Conservation (phyloP, 768 basidiomycete species). For the Trametes cinnabarina region DNA sequence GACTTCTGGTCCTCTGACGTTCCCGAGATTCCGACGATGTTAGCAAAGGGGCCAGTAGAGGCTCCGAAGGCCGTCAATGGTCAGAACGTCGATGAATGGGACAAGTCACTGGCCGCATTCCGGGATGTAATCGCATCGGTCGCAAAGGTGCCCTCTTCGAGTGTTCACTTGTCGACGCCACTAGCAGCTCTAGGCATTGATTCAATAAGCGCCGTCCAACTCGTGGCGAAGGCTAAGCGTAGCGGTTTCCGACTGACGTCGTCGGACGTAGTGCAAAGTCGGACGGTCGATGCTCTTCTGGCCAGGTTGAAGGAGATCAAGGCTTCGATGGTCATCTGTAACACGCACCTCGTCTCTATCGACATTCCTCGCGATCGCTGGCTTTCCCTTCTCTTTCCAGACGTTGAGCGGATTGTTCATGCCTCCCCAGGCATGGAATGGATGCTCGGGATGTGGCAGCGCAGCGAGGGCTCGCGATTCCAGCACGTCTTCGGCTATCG, state of each 20-base stretch:
- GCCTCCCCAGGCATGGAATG: conserved; percentile 36
- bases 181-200: conserved; percentile 45
- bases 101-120: conserved; percentile 7
- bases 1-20: background rate
- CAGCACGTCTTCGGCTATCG: conserved; percentile 45
- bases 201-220: conserved; percentile 49
- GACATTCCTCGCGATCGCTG: conserved; percentile 8
- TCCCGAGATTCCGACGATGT: conserved; percentile 2
- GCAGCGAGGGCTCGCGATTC: conserved; percentile 39
- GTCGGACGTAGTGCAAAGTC: conserved; percentile 42
- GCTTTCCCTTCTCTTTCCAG: background rate
- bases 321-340: background rate
- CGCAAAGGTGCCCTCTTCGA: conserved; percentile 30
- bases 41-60: background rate
- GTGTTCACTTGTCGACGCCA: conserved; percentile 34
- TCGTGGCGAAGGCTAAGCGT: conserved; percentile 39
- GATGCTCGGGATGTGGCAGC: conserved; percentile 44
- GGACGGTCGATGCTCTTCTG: conserved; percentile 34
- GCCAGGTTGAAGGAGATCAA: conserved; percentile 13
- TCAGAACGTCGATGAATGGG: background rate
- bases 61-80: background rate
- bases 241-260: conserved; percentile 35
- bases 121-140: conserved; percentile 19
- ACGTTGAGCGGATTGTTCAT: conserved; percentile 17
- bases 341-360: background rate